Evolutionary conservation across 495 filamentous ascomycete species (phyloP).

Genomic region (Penicillium cataractarum): DNA sequence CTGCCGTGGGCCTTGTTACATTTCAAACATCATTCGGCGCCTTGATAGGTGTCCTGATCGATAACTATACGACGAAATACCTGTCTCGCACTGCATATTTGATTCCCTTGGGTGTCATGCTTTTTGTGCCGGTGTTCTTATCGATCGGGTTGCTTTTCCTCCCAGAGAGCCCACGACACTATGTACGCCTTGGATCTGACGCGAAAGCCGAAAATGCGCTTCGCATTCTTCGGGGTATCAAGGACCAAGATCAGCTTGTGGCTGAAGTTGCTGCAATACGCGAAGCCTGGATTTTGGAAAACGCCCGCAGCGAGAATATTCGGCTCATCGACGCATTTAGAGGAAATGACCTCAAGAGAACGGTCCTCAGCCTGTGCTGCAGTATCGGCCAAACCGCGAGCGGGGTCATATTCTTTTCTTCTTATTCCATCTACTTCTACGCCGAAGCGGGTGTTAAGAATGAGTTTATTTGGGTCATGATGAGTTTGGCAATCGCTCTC

Average conservation of each 20-base stretch:
- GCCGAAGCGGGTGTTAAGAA: constrained; percentile 2
- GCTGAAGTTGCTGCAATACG: neutral
- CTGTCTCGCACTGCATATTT: neutral
- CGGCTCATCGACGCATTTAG: neutral
- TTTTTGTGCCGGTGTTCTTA: neutral
- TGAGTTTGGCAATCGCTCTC: constrained; percentile 8
- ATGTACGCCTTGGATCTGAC: neutral
- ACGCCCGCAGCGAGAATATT: neutral
- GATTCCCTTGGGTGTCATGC: neutral
- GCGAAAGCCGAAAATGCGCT: neutral
- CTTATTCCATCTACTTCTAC: constrained; percentile 3
- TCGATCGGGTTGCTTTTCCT: neutral
- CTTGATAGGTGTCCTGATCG: constrained; percentile 7
- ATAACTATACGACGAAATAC: constrained; percentile 4
- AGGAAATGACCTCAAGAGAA: neutral
- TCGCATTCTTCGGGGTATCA: neutral
- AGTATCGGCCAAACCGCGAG: neutral
- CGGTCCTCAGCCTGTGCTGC: neutral
- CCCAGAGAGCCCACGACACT: neutral
- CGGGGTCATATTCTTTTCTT: neutral
- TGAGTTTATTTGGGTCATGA: constrained; percentile 6
- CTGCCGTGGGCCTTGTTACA: constrained; percentile 1
- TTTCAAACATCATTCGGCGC: constrained; percentile 11
- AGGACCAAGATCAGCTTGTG: neutral
- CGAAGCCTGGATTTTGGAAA: neutral